A percentile compares a stretch with the other conserved stretches of the same genome.
Conservation (phyloP, 805 yeast genomes). For the Ogataea paradorogensis region DNA sequence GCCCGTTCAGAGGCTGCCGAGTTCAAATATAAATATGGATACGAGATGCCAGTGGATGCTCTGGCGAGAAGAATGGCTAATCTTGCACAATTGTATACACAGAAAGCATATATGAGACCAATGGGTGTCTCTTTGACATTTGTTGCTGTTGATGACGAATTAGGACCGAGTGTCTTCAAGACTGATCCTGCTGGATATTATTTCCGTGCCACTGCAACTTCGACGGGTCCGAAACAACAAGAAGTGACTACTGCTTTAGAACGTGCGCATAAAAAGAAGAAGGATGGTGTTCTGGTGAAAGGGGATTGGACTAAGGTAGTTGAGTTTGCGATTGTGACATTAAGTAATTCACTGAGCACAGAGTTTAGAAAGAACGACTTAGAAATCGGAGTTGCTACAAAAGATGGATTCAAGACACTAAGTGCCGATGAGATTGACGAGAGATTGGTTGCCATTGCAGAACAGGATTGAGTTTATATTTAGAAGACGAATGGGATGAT, state of each 20-base stretch:
- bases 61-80: slow-evolving; percentile 95
- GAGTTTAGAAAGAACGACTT: slow-evolving; percentile 92
- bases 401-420: slow-evolving; percentile 66
- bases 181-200: slow-evolving; percentile 98
- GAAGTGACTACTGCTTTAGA: slow-evolving; percentile 89
- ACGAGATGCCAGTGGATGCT: slow-evolving; percentile 93
- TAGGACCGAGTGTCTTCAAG: slow-evolving; percentile 86
- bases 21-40: slow-evolving; percentile 90
- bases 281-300: slow-evolving; percentile 50
- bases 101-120: slow-evolving; percentile 98
- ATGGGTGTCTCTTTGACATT: slow-evolving; percentile 91
- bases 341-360: slow-evolving; percentile 83
- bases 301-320: slow-evolving; percentile 90
- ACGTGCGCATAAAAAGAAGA: slow-evolving; percentile 73
- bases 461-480: slow-evolving; percentile 64
- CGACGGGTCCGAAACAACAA: slow-evolving; percentile 97
- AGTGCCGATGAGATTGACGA: slow-evolving; percentile 90
- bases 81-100: slow-evolving; percentile 91
- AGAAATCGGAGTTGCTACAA: slow-evolving; percentile 86
- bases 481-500: slow-evolving; percentile 85
- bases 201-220: slow-evolving; percentile 84
- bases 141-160: slow-evolving; percentile 82
- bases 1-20: slow-evolving; percentile 97
- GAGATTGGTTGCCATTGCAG: slow-evolving; percentile 90
- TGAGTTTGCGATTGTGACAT: slow-evolving; percentile 82